Evolutionary conservation across 169 alveolate species (phyloP).

Genomic region (Babesia bovis): DNA sequence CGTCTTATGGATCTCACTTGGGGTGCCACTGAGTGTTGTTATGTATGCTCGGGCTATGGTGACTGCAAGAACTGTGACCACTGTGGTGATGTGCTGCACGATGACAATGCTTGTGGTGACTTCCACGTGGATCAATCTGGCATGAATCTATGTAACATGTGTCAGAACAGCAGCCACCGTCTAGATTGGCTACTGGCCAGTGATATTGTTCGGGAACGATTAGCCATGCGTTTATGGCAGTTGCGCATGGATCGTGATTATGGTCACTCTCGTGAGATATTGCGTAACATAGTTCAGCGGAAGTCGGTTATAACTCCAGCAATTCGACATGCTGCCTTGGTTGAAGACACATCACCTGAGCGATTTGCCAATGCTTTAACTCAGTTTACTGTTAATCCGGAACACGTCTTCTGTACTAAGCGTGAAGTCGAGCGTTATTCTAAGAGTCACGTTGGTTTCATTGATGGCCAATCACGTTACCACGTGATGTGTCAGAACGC

Average conservation of each 20-base stretch:
- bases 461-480: slow-evolving; percentile 14
- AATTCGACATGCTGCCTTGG: neutral
- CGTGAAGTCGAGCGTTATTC: slow-evolving; percentile 18
- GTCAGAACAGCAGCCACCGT: slow-evolving; percentile 68
- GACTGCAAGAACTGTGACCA: slow-evolving; percentile 64
- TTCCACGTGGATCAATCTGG: slow-evolving; percentile 44
- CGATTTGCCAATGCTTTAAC: neutral
- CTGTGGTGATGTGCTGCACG: slow-evolving; percentile 68
- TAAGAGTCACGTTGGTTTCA: slow-evolving; percentile 16
- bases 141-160: slow-evolving; percentile 42
- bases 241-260: slow-evolving; percentile 32
- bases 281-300: neutral
- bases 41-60: slow-evolving; percentile 66
- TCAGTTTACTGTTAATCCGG: neutral
- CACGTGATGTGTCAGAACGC: slow-evolving; percentile 31
- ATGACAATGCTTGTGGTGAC: slow-evolving; percentile 63
- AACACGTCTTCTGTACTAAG: slow-evolving; percentile 5
- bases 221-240: slow-evolving; percentile 60
- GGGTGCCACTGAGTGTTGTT: slow-evolving; percentile 63
- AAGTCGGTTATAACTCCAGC: neutral
- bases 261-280: neutral
- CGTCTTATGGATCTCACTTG: slow-evolving; percentile 60
- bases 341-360: neutral
- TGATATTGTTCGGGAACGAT: slow-evolving; percentile 25
- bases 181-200: slow-evolving; percentile 40